Evolutionary conservation across 257 asterid species (phyloP).

Genomic region (Solanum sejunctum): DNA sequence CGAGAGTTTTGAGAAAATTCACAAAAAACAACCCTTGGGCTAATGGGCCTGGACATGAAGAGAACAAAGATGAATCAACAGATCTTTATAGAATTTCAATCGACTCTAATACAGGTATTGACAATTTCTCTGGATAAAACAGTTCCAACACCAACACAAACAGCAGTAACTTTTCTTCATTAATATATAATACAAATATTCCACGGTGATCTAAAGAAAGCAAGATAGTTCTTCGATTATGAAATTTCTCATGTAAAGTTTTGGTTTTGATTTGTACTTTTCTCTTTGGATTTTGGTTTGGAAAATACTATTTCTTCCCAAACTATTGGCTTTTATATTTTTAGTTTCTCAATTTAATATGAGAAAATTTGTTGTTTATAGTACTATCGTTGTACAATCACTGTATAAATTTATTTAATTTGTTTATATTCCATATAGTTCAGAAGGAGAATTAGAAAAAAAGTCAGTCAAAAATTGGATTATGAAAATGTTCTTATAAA

Average conservation of each 20-base stretch:
- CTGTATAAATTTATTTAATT: neutral
- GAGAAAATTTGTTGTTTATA: neutral
- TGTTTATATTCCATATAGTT: neutral
- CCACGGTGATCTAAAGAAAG: constrained; percentile 2
- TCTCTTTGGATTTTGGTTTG: neutral
- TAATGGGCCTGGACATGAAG: neutral
- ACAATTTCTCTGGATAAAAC: constrained; percentile 8
- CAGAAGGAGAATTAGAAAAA: neutral
- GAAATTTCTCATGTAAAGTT: neutral
- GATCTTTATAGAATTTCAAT: constrained; percentile 45
- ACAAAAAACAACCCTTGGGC: neutral
- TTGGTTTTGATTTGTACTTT: neutral
- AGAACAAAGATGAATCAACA: constrained; percentile 1
- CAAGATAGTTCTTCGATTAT: neutral
- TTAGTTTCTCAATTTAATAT: neutral
- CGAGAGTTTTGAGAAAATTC: constrained; percentile 12
- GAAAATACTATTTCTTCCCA: neutral
- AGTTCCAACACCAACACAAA: constrained; percentile 4
- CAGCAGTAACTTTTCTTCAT: constrained; percentile 5
- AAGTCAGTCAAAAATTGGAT: too few species aligned
- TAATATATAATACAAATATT: neutral
- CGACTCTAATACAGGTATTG: neutral
- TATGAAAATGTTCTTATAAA: too few species aligned
- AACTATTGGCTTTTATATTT: neutral
- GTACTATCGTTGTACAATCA: neutral